Evolutionary conservation across 2,329 filamentous ascomycete species (phyloP).

Genomic region (Beauveria scarabaeidicola): DNA sequence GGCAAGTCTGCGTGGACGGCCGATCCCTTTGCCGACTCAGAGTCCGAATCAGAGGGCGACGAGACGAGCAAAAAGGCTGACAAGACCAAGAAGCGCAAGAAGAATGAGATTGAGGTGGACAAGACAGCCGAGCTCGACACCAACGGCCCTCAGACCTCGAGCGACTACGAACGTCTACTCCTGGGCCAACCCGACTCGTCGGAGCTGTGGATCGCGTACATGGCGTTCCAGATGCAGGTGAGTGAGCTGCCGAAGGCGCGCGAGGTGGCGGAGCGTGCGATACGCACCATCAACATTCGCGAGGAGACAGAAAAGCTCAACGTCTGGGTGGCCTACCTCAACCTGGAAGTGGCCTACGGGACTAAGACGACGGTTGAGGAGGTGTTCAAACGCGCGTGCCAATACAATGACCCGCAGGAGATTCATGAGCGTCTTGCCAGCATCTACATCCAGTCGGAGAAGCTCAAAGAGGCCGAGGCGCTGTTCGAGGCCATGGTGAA

Average conservation of each 20-base stretch:
- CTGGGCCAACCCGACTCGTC: slow-evolving; percentile 92
- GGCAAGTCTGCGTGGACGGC: slow-evolving; percentile 86
- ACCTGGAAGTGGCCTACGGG: slow-evolving; percentile 87
- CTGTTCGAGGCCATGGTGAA: slow-evolving; percentile 82
- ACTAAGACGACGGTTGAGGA: slow-evolving; percentile 74
- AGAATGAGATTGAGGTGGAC: slow-evolving; percentile 73
- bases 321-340: slow-evolving; percentile 89
- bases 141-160: slow-evolving; percentile 78
- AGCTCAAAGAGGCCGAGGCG: slow-evolving; percentile 72
- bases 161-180: slow-evolving; percentile 88
- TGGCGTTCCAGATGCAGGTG: slow-evolving; percentile 95
- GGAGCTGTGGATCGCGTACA: slow-evolving; percentile 89
- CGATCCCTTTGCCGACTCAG: slow-evolving; percentile 54
- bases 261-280: slow-evolving; percentile 80
- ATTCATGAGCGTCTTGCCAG: slow-evolving; percentile 83
- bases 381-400: slow-evolving; percentile 84
- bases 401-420: slow-evolving; percentile 87
- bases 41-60: slow-evolving; percentile 36
- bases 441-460: slow-evolving; percentile 90
- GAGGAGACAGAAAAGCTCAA: slow-evolving; percentile 92
- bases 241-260: slow-evolving; percentile 83
- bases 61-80: slow-evolving; percentile 34
- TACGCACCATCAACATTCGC: slow-evolving; percentile 82
- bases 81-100: slow-evolving; percentile 69
- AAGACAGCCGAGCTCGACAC: slow-evolving; percentile 85